Base-by-base conservation (phyloP, 352 stramenopile genomes). In the Aphanomyces euteiches region DNA sequence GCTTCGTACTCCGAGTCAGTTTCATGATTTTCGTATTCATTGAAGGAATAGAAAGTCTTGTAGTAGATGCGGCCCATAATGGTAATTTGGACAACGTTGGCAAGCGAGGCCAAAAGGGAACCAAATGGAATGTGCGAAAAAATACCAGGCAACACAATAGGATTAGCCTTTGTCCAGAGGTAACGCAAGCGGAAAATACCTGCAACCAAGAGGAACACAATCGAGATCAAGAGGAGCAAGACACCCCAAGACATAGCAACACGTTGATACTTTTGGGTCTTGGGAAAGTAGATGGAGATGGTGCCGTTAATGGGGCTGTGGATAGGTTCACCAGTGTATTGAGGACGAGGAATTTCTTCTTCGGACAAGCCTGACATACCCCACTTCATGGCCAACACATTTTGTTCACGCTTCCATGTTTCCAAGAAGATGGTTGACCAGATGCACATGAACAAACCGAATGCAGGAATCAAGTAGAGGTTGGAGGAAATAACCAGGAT, bases 41-140 rank as follows among this genome's bases (percentile, higher is more conserved):
- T 96, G 60, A 98, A 80, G 47, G 86, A 76, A 43, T 89, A 89
- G 15, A 92, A 95, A 45, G 97, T 79, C 54, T 85, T 82, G 67
- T 92, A 83, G 78, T 98, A 98, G 66, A 97, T 87, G 70, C 92
- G 90, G 73, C 95, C 97, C 86, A 98, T 95, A 72, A 95, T 85
- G 19, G 84, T 89, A 69, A 93, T 93, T 76, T 93, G 86, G 56
- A 84, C 79, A 57, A 91, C 83, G 67, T 93, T 93, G 54, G 83
- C 81, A 1, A 89, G 71, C 7, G 86, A 87, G 4, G 84, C 85
- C 58, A 93, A 75, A 69, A 90, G 87, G 6, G 84, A 84, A 10
- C 86, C 86, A 36, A 91, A 77, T 64, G 88, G 82, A 56, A 89
- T 82, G 7, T 78, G 78, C 47, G 83, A 68, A 57, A 84, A 73